These are phyloP conservation scores for Zasmidium angulare DNA, from an alignment of 2,329 filamentous ascomycete genomes.

Conservation along the genomic window DNA sequence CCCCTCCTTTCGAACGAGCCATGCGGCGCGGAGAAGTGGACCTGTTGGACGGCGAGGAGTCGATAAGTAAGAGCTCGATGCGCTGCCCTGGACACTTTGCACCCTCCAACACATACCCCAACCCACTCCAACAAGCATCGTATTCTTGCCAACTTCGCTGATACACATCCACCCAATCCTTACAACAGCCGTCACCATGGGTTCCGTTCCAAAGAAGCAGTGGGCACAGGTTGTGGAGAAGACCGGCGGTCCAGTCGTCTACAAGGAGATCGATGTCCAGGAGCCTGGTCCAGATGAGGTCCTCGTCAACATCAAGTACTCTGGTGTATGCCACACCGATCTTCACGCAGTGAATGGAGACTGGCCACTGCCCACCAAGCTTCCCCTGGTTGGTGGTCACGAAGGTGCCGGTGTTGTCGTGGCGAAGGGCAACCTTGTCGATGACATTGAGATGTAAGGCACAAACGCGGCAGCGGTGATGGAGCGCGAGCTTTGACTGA, in stretches of 20 bases:
- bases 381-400: slow-evolving; percentile 80
- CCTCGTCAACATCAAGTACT: slow-evolving; percentile 86
- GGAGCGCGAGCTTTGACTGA: slow-evolving; percentile 1
- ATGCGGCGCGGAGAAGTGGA: slow-evolving; percentile 8
- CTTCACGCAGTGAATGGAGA: slow-evolving; percentile 80
- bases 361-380: slow-evolving; percentile 81
- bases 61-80: slow-evolving; percentile 17
- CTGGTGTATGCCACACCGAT: slow-evolving; percentile 88
- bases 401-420: slow-evolving; percentile 82
- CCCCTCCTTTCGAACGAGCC: slow-evolving; percentile 22
- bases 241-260: slow-evolving; percentile 67
- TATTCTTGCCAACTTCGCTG: slow-evolving; percentile 6
- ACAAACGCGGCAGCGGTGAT: not conserved
- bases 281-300: slow-evolving; percentile 86
- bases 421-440: slow-evolving; percentile 71
- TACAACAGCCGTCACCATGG: slow-evolving; percentile 24
- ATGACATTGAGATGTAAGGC: slow-evolving; percentile 65
- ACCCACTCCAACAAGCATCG: slow-evolving; percentile 6
- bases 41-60: slow-evolving; percentile 1
- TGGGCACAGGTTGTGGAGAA: slow-evolving; percentile 90
- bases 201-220: slow-evolving; percentile 73
- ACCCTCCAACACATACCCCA: slow-evolving; percentile 1
- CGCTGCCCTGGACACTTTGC: not conserved
- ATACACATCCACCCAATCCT: slow-evolving; percentile 7
- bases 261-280: slow-evolving; percentile 79